These are phyloP conservation scores for Hypoxylon cercidicola DNA, from an alignment of 495 filamentous ascomycete genomes.

Conservation along the genomic window DNA sequence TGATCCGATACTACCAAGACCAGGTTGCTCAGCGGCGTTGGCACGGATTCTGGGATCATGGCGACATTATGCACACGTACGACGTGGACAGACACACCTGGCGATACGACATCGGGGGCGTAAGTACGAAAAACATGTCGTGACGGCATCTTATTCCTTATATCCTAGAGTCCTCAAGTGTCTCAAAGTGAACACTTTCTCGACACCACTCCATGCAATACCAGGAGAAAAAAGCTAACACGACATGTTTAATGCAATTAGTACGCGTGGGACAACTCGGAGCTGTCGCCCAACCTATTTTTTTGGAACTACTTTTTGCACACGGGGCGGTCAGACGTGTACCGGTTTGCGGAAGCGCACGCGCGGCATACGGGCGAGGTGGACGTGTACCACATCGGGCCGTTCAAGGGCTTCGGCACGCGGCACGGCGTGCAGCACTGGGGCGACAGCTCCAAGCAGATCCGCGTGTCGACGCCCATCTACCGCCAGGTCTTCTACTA, in stretches of 20 bases:
- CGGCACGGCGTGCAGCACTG: slow-evolving; percentile 65
- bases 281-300: slow-evolving; percentile 62
- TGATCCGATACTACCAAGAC: slow-evolving; percentile 57
- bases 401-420: slow-evolving; percentile 60
- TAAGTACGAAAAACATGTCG: too few relatives aligned
- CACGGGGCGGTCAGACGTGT: slow-evolving; percentile 58
- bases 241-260: too few relatives aligned
- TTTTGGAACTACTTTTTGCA: slow-evolving; percentile 64
- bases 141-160: too few relatives aligned
- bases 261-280: slow-evolving; percentile 67
- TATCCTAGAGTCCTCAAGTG: too few relatives aligned
- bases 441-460: slow-evolving; percentile 61
- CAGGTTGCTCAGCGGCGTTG: slow-evolving; percentile 58
- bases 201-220: too few relatives aligned
- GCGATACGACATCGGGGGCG: slow-evolving; percentile 63
- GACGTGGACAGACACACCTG: slow-evolving; percentile 60
- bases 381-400: slow-evolving; percentile 60
- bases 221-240: too few relatives aligned
- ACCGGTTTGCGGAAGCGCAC: slow-evolving; percentile 59
- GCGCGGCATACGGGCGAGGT: slow-evolving; percentile 62
- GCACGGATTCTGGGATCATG: slow-evolving; percentile 65
- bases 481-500: slow-evolving; percentile 60
- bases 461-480: slow-evolving; percentile 57
- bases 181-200: too few relatives aligned
- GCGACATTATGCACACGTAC: slow-evolving; percentile 64